Base-by-base conservation (phyloP, 768 basidiomycete species). In the Pisolithus microcarpus region DNA sequence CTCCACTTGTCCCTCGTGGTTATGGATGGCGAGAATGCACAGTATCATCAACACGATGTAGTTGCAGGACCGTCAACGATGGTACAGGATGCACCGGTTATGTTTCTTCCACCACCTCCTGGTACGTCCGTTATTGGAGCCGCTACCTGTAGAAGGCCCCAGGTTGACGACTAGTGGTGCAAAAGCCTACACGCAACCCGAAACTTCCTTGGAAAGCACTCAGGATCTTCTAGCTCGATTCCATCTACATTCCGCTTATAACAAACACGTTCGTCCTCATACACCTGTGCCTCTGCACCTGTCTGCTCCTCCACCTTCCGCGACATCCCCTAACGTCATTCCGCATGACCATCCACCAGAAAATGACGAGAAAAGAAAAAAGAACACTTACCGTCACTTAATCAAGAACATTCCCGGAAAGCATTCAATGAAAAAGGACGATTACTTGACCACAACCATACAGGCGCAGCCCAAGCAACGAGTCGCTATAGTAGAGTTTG, bases 381-480 rank as follows among this genome's bases (percentile, higher is more conserved):
- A 84, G 74, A 86, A 86, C 58, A 80, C 70, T 51, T 89, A 88
- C 60, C 85, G 80, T 58, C 82, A 87, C 59, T 76, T 88, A 49
- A 85, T 89, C 59, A 86, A 82, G 71, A 80, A 77, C 51, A 72
- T 85, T 43, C 85, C 85, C 55, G 87, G 87, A 52, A 89, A 88
- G 65, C 87, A 89, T 56, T 85, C 86, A 26, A 74, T 79, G 74
- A 87, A 86, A 72, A 90, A 84, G 64, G 87, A 90, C 58, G 81
- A 84, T 52, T 87, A 80, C 65, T 66, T 90, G 46, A 74, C 73
- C 37, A 79, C 70, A 1, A 79, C 80, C 56, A 85, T 89, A 72
- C 73, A 78, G 57, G 72, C 75, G 10, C 86, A 86, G 5, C 81
- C 84, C 52, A 88, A 88, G 64, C 84, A 87, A 59, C 78, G 77